Conservation (phyloP, 2,329 filamentous ascomycete species). For the Colletotrichum abscissum region DNA sequence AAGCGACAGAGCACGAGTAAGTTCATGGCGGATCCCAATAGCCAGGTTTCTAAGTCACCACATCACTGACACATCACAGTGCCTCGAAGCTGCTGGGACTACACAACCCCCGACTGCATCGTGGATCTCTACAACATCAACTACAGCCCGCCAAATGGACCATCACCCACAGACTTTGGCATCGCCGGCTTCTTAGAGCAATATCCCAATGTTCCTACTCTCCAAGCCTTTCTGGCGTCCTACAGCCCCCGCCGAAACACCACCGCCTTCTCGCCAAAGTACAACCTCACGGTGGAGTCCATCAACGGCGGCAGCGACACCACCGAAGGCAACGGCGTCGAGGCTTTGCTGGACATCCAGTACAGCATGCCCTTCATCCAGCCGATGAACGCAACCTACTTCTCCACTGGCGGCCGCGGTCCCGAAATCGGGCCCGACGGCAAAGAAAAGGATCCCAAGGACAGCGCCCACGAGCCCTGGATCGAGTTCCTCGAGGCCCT, state of each 20-base stretch:
- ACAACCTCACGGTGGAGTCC: conserved; percentile 11
- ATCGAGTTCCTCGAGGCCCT: conserved; percentile 43
- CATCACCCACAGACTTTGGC: conserved; percentile 15
- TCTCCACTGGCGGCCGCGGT: conserved; percentile 23
- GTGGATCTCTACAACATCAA: conserved; percentile 58
- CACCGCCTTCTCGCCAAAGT: conserved; percentile 23
- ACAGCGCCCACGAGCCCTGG: conserved; percentile 45
- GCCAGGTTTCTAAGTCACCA: neutral
- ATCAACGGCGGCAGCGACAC: conserved; percentile 10
- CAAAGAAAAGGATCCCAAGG: neutral
- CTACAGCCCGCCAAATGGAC: conserved; percentile 39
- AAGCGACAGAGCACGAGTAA: neutral
- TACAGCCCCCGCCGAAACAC: conserved; percentile 31
- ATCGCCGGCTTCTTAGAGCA: conserved; percentile 21
- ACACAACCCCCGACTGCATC: conserved; percentile 54
- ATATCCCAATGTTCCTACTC: conserved; percentile 13
- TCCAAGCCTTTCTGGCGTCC: conserved; percentile 14
- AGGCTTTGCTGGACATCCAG: conserved; percentile 10
- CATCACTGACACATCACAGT: neutral
- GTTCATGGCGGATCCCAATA: neutral
- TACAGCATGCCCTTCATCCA: conserved; percentile 23
- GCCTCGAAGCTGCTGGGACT: conserved; percentile 20
- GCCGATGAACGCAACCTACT: conserved; percentile 16
- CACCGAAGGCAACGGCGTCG: neutral
- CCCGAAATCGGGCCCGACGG: neutral